Base-by-base conservation (phyloP, 1,139 yeast species). In the Komagataea norvegica region DNA sequence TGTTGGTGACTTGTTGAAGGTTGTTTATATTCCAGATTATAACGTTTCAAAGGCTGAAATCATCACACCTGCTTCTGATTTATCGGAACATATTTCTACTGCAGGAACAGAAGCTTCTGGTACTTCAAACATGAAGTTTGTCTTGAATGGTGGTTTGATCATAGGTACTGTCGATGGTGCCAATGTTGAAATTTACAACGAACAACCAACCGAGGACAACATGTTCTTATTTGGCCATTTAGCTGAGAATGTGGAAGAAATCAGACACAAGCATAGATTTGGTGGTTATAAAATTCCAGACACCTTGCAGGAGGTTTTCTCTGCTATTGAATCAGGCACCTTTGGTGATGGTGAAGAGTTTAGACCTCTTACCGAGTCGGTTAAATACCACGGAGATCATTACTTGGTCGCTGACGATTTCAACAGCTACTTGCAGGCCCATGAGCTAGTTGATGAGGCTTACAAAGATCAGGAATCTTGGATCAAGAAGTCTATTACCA, bases 31-130 rank as follows among this genome's bases (percentile, higher is more conserved):
- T 48, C 95, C 95, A 25, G 96, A 88, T 60, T 88, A 88, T 65
- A 87, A 87, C 56, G 96, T 88, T 34, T 84, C 95, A 35, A 88
- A 87, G 65, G 96, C 96, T 0, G 96, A 89, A 64, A 75, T 87
- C 43, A 86, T 89, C 55, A 72, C 78, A 48, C 96, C 96, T 17
- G 96, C 91, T 14, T 79, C 91, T 30, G 96, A 88, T 59, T 70
- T 88, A 55, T 83, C 94, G 34, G 93, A 88, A 64, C 97, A 88
- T 64, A 89, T 88, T 50, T 87, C 96, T n/a, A 88, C 96, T 34
- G 96, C 96, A 9, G 97, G 97, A 53, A 88, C 97, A 18, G 97
- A 88, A 62, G 96, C 95, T 19, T 83, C 94, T 2, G 96, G 96
- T 60, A 88, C 97, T 31, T 84, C 95, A 33, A 88, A 88, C 67